Base-by-base conservation (phyloP, 371 early-diverging fungal genomes). In the Rhizomucor miehei region DNA sequence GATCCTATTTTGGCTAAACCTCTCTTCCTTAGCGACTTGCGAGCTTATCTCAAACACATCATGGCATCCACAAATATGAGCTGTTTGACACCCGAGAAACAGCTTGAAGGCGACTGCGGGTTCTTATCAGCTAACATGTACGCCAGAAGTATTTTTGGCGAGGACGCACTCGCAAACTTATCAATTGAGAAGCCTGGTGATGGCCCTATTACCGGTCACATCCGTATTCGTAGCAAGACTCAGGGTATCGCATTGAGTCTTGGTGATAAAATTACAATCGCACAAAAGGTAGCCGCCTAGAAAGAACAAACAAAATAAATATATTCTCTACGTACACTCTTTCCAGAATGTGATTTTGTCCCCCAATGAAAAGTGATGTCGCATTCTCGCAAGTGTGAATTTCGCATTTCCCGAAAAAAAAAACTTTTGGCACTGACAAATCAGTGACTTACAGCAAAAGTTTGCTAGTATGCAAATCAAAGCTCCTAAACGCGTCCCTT, bases 91-190 rank as follows among this genome's bases (percentile, higher is more conserved):
- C 95, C 97, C 9, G 92, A 92, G 54, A 82, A 87, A 47, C 94
- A 93, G 37, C 70, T 97, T n/a, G 85, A 85, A 13, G 95, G 93
- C 37, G 95, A 96, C 55, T 95, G 98, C 63, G 94, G 93, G 17
- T 94, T 97, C 85, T 70, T 97, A 34, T 92, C 97, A 2, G 95
- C 95, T 21, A 97, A 98, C 67, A 79, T 97, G 81, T 97, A 97
- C 65, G 95, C 97, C 11, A 80, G 89, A 49, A 89, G 89, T 57
- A 93, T 96, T 47, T 97, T 98, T 79, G 99, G 95, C 65, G 99
- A 98, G 70, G 99, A 97, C 67, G 95, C 97, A 10, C 70, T 98
- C 58, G 96, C 97, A 45, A 97, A 96, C 66, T 80, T 98, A 59
- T 92, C 92, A 62, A 85, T 97, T 47, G 97, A 98, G 70, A 83